Evolutionary conservation across 371 early-diverging fungal genomes (phyloP).

Genomic region (Funneliformis caledonium): DNA sequence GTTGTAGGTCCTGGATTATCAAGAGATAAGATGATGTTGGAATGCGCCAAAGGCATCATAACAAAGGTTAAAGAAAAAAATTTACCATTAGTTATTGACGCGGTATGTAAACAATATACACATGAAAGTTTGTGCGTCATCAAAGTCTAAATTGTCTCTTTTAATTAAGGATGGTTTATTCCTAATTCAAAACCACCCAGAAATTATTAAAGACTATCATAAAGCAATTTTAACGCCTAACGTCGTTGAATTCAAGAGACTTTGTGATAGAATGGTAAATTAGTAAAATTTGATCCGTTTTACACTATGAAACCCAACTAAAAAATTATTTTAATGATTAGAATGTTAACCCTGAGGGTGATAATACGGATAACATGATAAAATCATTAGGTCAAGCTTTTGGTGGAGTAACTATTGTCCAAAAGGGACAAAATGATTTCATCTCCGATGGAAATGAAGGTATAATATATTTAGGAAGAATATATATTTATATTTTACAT

Average conservation of each 20-base stretch:
- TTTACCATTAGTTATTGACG: slow-evolving; percentile 90
- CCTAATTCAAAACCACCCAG: slow-evolving; percentile 75
- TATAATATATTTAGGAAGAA: slow-evolving; percentile 44
- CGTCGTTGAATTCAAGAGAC: slow-evolving; percentile 80
- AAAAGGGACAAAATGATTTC: slow-evolving; percentile 84
- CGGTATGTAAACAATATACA: slow-evolving; percentile 55
- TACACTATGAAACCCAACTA: not conserved
- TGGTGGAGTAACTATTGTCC: slow-evolving; percentile 78
- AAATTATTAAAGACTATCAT: slow-evolving; percentile 69
- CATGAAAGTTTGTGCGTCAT: not conserved
- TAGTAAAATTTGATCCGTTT: not conserved
- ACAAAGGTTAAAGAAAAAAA: slow-evolving; percentile 59
- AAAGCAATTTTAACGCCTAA: slow-evolving; percentile 93
- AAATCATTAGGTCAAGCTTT: slow-evolving; percentile 57
- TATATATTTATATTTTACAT: not conserved
- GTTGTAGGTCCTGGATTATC: slow-evolving; percentile 94
- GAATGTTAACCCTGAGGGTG: slow-evolving; percentile 50
- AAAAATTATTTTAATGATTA: slow-evolving; percentile 41
- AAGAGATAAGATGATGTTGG: slow-evolving; percentile 71
- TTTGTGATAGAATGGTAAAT: slow-evolving; percentile 73
- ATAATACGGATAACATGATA: slow-evolving; percentile 50
- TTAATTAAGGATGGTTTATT: slow-evolving; percentile 76
- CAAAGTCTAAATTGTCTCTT: not conserved
- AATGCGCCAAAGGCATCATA: slow-evolving; percentile 65
- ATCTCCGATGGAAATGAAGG: slow-evolving; percentile 78